Percentiles rank a stretch among this genome's conserved stretches.
Evolutionary conservation across 2,329 filamentous ascomycete genomes (phyloP).

Genomic region (Elsinoe ampelina): DNA sequence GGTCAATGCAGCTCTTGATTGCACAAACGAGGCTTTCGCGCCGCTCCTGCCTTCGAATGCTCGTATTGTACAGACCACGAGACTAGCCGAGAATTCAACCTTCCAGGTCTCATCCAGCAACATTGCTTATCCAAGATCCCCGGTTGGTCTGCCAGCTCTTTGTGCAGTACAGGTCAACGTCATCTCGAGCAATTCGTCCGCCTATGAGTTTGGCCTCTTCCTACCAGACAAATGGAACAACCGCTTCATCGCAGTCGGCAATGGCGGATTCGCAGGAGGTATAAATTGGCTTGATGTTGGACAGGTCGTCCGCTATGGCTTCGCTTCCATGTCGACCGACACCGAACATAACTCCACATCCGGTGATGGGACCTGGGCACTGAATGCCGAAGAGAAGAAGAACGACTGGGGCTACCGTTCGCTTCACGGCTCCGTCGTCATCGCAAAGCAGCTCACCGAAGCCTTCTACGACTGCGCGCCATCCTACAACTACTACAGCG

Average conservation of each 20-base stretch:
- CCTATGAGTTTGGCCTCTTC: conserved; percentile 27
- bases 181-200: conserved; percentile 22
- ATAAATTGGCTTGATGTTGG: conserved; percentile 44
- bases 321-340: conserved; percentile 37
- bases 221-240: conserved; percentile 26
- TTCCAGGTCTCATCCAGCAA: conserved; percentile 31
- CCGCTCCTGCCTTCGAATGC: conserved; percentile 28
- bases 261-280: conserved; percentile 39
- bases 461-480: conserved; percentile 40
- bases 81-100: conserved; percentile 28
- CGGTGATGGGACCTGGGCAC: conserved; percentile 30
- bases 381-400: conserved; percentile 28
- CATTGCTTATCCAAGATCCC: conserved; percentile 33
- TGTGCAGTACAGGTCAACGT: conserved; percentile 27
- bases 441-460: conserved; percentile 40
- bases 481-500: conserved; percentile 45
- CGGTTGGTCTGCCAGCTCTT: conserved; percentile 25
- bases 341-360: conserved; percentile 36
- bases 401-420: conserved; percentile 34
- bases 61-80: conserved; percentile 29
- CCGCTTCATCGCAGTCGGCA: conserved; percentile 33
- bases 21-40: conserved; percentile 28
- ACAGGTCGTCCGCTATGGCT: conserved; percentile 31
- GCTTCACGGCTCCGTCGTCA: conserved; percentile 41
- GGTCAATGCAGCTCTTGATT: conserved; percentile 19